phyloP scores from a whole-genome alignment of 345 rosid genomes.

The Physaria fendleri region DNA sequence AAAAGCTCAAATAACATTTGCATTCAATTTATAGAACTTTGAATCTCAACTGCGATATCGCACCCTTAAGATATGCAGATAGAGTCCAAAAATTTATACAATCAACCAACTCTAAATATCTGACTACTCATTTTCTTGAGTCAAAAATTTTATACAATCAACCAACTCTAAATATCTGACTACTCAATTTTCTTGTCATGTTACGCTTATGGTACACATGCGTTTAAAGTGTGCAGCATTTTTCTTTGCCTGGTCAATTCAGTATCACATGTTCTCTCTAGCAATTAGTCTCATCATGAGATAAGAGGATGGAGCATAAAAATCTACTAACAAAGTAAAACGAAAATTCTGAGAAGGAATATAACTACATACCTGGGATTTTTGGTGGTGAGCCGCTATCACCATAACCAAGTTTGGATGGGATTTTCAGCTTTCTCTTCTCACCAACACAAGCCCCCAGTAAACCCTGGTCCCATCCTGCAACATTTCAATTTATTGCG shows the following conservation, averaged over 20 bases:
- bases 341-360: neutral
- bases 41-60: neutral
- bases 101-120: neutral
- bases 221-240: neutral
- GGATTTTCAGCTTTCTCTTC: conserved; percentile 91
- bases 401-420: conserved; percentile 91
- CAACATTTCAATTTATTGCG: neutral
- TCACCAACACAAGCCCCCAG: conserved; percentile 86
- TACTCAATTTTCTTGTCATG: neutral
- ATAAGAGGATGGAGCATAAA: neutral
- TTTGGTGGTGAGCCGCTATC: conserved; percentile 88
- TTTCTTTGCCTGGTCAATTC: neutral
- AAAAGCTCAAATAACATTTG: too few relatives aligned
- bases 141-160: neutral
- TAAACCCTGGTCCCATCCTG: conserved; percentile 99
- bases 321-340: neutral
- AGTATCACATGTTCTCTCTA: conserved; percentile 1
- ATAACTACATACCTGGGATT: conserved; percentile 57
- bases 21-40: neutral
- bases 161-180: neutral
- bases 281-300: neutral
- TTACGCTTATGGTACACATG: neutral
- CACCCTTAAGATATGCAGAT: neutral
- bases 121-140: neutral
- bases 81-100: neutral